Conservation (phyloP, 129 eudicot species). For the Kitagawia praeruptora region DNA sequence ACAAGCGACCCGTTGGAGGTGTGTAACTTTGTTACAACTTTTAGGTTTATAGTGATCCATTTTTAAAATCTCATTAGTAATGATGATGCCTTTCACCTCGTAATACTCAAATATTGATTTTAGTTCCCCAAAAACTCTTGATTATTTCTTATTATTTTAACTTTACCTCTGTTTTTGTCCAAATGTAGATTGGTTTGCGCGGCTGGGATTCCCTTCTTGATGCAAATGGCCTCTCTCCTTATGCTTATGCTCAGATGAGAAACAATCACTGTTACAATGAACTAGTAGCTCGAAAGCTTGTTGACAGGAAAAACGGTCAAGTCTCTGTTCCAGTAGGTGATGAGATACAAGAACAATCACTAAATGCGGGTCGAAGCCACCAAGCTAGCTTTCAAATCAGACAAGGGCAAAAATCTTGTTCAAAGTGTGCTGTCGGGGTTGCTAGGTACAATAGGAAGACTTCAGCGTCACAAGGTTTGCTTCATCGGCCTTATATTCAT, state of each 20-base stretch:
- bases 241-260: conserved; percentile 63
- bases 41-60: background rate
- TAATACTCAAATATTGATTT: background rate
- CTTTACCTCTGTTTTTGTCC: background rate
- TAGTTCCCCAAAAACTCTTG: background rate
- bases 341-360: conserved; percentile 37
- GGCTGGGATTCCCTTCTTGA: conserved; percentile 77
- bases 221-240: conserved; percentile 69
- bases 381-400: conserved; percentile 23
- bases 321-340: conserved; percentile 48
- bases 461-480: conserved; percentile 51
- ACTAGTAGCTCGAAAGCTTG: conserved; percentile 62
- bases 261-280: conserved; percentile 60
- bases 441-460: conserved; percentile 37
- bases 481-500: conserved; percentile 74
- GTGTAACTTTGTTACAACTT: background rate
- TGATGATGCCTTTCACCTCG: background rate
- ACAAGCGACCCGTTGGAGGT: conserved; percentile 86
- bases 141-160: background rate
- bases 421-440: conserved; percentile 49
- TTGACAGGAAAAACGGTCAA: conserved; percentile 49
- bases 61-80: background rate
- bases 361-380: conserved; percentile 14
- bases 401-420: conserved; percentile 36
- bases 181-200: conserved; percentile 52